These are phyloP conservation scores for Coemansia guatemalensis DNA, from an alignment of 192 early-diverging fungal species.

Conservation along the genomic window DNA sequence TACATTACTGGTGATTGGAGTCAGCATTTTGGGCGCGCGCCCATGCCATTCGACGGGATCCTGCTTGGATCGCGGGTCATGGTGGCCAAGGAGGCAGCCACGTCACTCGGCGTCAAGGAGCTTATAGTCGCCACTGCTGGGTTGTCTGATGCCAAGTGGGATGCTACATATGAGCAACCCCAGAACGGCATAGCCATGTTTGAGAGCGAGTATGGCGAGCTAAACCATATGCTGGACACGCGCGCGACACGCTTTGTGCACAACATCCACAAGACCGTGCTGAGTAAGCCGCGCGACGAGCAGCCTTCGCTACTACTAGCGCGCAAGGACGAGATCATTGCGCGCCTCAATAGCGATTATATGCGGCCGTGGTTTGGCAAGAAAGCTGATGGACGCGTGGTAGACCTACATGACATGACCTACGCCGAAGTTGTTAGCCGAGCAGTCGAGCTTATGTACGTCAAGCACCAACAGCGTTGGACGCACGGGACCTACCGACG, in stretches of 20 bases:
- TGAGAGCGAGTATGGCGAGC: constrained; percentile 88
- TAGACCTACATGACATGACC: constrained; percentile 90
- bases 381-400: constrained; percentile 71
- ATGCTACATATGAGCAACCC: constrained; percentile 57
- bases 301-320: constrained; percentile 67
- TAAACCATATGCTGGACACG: constrained; percentile 89
- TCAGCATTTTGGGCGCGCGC: constrained; percentile 70
- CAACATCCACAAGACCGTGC: constrained; percentile 79
- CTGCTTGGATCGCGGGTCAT: constrained; percentile 91
- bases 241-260: constrained; percentile 77
- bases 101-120: constrained; percentile 78
- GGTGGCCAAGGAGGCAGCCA: constrained; percentile 82
- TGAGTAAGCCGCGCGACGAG: constrained; percentile 80
- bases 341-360: constrained; percentile 65
- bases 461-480: constrained; percentile 78
- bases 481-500: constrained; percentile 71
- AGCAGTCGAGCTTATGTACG: constrained; percentile 79
- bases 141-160: constrained; percentile 75
- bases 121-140: constrained; percentile 82
- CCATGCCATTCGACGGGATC: constrained; percentile 93
- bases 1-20: constrained; percentile 93
- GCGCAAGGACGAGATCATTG: constrained; percentile 74
- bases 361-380: constrained; percentile 93
- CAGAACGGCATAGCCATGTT: constrained; percentile 80
- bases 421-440: constrained; percentile 85